phyloP scores from a whole-genome alignment of 768 basidiomycete species.

The Mycena polygramma region DNA sequence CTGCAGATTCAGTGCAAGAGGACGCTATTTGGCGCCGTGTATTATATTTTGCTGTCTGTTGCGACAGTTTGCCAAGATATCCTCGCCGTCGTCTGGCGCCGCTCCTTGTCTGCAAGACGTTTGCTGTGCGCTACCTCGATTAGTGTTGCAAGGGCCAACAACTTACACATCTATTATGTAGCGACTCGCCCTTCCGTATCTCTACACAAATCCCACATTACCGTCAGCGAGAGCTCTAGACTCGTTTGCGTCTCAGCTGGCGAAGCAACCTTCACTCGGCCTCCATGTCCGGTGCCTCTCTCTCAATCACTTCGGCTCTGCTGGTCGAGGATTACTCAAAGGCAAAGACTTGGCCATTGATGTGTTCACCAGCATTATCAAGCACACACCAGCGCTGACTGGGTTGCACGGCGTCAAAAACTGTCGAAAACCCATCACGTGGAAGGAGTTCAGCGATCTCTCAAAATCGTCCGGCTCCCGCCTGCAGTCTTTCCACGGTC shows the following conservation, averaged over 20 bases:
- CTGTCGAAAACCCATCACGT: neutral
- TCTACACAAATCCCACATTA: conserved; percentile 5
- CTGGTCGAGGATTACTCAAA: neutral
- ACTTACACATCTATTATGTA: neutral
- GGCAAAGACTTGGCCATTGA: too few species aligned
- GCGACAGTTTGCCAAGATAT: neutral
- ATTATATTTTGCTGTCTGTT: conserved; percentile 14
- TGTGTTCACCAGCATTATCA: neutral
- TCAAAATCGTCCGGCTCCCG: neutral
- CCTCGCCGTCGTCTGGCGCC: neutral
- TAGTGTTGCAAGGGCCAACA: too few species aligned
- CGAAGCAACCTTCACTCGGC: neutral
- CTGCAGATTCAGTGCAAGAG: conserved; percentile 15
- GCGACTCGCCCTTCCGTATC: conserved; percentile 18
- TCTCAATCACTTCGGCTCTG: neutral
- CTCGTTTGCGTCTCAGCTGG: neutral
- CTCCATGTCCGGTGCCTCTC: neutral
- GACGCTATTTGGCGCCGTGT: conserved; percentile 24
- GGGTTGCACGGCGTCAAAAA: neutral
- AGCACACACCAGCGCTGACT: neutral
- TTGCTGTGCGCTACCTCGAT: neutral
- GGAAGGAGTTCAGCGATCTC: conserved; percentile 16
- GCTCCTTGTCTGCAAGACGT: conserved; percentile 21
- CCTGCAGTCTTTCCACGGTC: neutral
- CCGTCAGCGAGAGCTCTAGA: neutral